Evolutionary conservation across 2,329 filamentous ascomycete species (phyloP), one percentile per base, ranked within the genome.

Genomic region (Fusarium chlamydosporum): DNA sequence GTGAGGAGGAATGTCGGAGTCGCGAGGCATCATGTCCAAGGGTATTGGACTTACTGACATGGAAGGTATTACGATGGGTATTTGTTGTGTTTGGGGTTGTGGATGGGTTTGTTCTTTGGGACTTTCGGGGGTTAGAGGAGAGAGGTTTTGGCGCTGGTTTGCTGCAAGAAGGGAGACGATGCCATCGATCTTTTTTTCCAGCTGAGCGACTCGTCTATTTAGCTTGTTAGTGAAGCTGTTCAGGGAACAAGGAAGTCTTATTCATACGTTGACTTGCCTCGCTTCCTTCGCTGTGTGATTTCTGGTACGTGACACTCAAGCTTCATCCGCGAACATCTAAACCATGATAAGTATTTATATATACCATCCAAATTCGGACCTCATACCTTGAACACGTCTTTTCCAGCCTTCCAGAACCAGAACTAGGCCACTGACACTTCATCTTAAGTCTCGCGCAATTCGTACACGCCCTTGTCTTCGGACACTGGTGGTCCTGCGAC

Each of bases 121-220:
- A 15, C 72, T 74, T 35, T 74, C 72, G n/a, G 72, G 72, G 23
- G 72, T 75, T 40, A 67, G 50, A 9, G 72, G 72, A 5, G 67
- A 64, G 15, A 67, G 65, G 40, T 63, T 68, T 45, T 72, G 67
- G 37, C 74, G 73, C 20, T 77, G 75, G 46, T 70, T 76, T 15
- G 75, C 74, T 7, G 77, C 76, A 10, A 81, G 74, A 7, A 81
- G 74, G 6, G 76, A 79, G 48, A 81, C 76, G 23, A 81, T 76
- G 38, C 78, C 78, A n/a, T 81, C 79, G 31, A 81, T 79, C 61
- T 80, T 81, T 52, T 78, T 75, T 54, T 81, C 79, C 4, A 81
- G 45, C 38, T 79, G 77, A 7, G 76, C 78, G 3, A 81, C 79
- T 12, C 78, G 76, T 8, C 79, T 81, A 12, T 29, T n/a, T 7